Evolutionary conservation across 352 stramenopile species (phyloP).

Genomic region (Pythium diclinum): DNA sequence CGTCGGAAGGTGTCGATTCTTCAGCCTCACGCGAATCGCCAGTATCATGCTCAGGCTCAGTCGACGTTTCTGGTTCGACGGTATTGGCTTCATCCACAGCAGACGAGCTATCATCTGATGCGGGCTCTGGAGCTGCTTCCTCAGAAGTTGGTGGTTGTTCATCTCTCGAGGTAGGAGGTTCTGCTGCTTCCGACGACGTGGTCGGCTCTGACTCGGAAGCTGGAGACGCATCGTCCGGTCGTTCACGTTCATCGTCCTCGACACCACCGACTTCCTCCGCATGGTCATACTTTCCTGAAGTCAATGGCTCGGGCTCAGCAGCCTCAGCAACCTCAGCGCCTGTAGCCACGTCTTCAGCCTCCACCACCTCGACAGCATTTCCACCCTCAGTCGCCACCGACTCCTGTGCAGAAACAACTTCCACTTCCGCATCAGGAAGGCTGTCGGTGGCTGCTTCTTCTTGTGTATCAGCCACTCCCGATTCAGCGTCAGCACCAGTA

Average conservation of each 20-base stretch:
- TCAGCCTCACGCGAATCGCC: neutral
- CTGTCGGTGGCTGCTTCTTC: neutral
- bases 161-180: neutral
- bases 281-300: neutral
- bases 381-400: neutral
- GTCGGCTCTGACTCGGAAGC: constrained; percentile 2
- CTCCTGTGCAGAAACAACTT: neutral
- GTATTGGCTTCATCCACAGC: neutral
- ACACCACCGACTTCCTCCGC: neutral
- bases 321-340: neutral
- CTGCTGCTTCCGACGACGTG: too few relatives aligned
- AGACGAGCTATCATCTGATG: neutral
- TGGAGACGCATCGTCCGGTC: neutral
- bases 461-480: neutral
- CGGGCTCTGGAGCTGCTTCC: neutral
- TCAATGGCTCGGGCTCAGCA: neutral
- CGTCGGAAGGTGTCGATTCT: neutral
- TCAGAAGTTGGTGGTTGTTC: neutral
- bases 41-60: neutral
- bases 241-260: neutral
- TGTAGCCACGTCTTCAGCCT: neutral
- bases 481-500: neutral
- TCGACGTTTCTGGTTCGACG: neutral
- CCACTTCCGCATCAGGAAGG: neutral
- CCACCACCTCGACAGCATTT: neutral